Percentiles rank a stretch among this genome's conserved stretches.
Conservation (phyloP, 805 yeast species). For the Kluyveromyces siamensis region DNA sequence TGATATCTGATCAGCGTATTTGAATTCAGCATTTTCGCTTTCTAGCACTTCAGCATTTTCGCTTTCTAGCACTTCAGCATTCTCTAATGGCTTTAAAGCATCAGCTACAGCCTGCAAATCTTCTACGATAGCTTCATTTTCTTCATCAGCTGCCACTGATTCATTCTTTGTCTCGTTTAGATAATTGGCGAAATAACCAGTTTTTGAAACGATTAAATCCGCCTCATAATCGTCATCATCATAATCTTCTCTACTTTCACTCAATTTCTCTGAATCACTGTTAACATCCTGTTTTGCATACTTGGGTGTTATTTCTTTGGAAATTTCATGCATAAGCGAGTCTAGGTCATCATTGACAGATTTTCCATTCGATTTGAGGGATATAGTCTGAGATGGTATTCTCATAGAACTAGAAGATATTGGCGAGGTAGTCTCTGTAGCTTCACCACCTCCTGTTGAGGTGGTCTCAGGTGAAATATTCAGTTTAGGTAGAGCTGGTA, state of each 20-base stretch:
- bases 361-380: constrained; percentile 5
- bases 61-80: neutral
- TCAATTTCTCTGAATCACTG: neutral
- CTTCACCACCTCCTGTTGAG: constrained; percentile 6
- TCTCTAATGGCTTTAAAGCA: too few species aligned
- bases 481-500: constrained; percentile 4
- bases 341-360: constrained; percentile 24
- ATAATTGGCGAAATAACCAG: constrained; percentile 14
- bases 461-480: constrained; percentile 1
- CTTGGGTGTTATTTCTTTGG: constrained; percentile 25
- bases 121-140: neutral
- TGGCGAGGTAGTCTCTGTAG: neutral
- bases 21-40: neutral
- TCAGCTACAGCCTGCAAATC: neutral
- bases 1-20: neutral
- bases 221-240: constrained; percentile 7
- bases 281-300: neutral
- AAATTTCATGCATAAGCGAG: constrained; percentile 23
- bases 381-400: constrained; percentile 1
- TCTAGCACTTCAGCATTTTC: neutral
- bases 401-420: neutral
- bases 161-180: neutral
- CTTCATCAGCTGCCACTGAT: neutral
- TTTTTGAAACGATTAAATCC: constrained; percentile 14
- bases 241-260: constrained; percentile 3